Base-by-base conservation (phyloP, 208 protist species). In the Leishmania martiniquensis region DNA sequence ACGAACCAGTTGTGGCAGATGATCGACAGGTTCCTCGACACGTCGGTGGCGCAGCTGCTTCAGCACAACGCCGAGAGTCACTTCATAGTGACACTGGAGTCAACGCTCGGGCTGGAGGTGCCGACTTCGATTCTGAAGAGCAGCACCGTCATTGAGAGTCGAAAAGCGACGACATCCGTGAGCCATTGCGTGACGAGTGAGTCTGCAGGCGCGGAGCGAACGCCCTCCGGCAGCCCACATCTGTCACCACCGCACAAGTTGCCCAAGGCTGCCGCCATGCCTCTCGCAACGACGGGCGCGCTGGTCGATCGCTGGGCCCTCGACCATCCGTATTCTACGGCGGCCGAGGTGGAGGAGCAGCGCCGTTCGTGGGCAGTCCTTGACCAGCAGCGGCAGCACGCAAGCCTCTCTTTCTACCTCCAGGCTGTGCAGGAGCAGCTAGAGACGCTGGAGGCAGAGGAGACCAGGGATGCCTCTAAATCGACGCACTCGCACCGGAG, bases 1-100 rank as follows among this genome's bases (percentile, higher is more conserved):
- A 15, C 65, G 29, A 67, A 32, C 15, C 76, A 84, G 45, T 73
- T 81, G 39, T 89, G 81, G 84, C 84, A 94, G 71, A 75, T 84
- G 52, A 73, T 93, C 4, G 87, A 85, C 25, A 79, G 76, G 29
- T 34, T 89, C 63, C 67, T 92, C 15, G 85, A 90, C 67, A 83
- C 81, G 10, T 85, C 84, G 0, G 74, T 82, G 4, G 63, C 81
- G 1, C 72, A 77, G 2, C 54, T 89, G 37, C 66, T 93, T 29
- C 85, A 87, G 72, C 86, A 93, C 81, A 85, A 80, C 71, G 52
- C 62, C 15, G 84, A 94, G 42, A 81, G 80, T 3, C 74, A 85
- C 66, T 92, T 95, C 75, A 69, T 87, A 39, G 37, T 78, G 6
- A 87, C 86, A 37, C 70, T 85, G 47, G 69, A 85, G 42, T 83